Conservation (phyloP, 1,284 basidiomycete species). For the Sporisorium iseilematis-ciliati region DNA sequence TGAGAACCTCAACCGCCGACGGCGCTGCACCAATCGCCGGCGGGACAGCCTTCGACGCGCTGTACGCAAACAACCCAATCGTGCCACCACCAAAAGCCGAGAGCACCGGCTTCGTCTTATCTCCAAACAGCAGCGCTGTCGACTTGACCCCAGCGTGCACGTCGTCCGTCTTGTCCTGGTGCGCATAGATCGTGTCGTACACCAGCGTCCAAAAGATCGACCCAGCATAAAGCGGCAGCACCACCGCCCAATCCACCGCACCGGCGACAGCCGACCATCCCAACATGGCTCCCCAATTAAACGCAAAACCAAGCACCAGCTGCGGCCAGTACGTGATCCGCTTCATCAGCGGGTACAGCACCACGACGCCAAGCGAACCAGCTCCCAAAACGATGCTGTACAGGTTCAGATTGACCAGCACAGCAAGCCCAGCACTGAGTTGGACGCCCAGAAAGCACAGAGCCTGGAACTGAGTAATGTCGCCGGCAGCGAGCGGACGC, state of each 20-base stretch:
- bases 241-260: slow-evolving; percentile 78
- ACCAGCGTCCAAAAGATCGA: slow-evolving; percentile 93
- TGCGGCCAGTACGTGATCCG: slow-evolving; percentile 97
- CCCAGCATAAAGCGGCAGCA: slow-evolving; percentile 88
- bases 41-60: slow-evolving; percentile 68
- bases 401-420: slow-evolving; percentile 91
- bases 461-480: slow-evolving; percentile 82
- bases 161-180: slow-evolving; percentile 97
- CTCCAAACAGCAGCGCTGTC: slow-evolving; percentile 86
- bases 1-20: slow-evolving; percentile 16
- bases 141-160: slow-evolving; percentile 88
- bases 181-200: slow-evolving; percentile 98
- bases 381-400: slow-evolving; percentile 95
- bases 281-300: slow-evolving; percentile 96
- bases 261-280: slow-evolving; percentile 96
- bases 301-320: slow-evolving; percentile 79
- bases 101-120: slow-evolving; percentile 82
- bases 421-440: slow-evolving; percentile 84
- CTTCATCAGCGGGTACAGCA: slow-evolving; percentile 97
- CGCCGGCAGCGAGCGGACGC: slow-evolving; percentile 83
- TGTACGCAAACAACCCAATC: slow-evolving; percentile 80
- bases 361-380: slow-evolving; percentile 86
- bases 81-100: slow-evolving; percentile 80
- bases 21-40: slow-evolving; percentile 15
- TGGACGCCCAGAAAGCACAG: slow-evolving; percentile 86